phyloP scores from a whole-genome alignment of 2,329 filamentous ascomycete genomes.

The Sphaerulina musiva region DNA sequence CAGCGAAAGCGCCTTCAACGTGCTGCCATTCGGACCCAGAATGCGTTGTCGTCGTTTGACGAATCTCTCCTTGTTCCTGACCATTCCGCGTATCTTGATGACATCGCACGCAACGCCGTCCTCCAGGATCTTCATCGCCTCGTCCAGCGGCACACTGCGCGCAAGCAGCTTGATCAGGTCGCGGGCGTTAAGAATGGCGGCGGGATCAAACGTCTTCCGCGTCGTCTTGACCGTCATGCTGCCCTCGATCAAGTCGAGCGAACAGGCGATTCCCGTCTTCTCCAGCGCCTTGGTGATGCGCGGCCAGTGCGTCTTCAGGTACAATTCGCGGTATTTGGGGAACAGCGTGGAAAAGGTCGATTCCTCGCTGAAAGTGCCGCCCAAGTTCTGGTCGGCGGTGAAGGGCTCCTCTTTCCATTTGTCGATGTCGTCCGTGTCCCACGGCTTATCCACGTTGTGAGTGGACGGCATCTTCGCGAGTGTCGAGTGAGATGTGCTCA shows the following conservation, averaged over 20 bases:
- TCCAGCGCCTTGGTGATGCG: conserved; percentile 81
- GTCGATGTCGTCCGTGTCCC: conserved; percentile 95
- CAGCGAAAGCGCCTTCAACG: conserved; percentile 87
- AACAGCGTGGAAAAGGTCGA: conserved; percentile 80
- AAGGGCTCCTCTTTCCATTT: conserved; percentile 92
- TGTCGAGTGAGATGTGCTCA: neutral
- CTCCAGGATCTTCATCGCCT: conserved; percentile 89
- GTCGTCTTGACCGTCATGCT: conserved; percentile 97
- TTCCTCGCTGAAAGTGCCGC: conserved; percentile 84
- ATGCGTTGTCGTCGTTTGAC: conserved; percentile 91
- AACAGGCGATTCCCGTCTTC: conserved; percentile 81
- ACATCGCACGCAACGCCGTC: conserved; percentile 90
- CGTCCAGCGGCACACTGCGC: conserved; percentile 82
- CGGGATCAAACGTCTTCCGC: conserved; percentile 82
- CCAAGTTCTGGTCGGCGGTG: conserved; percentile 74
- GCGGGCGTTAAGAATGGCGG: conserved; percentile 84
- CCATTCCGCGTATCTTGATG: conserved; percentile 87
- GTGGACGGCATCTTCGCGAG: conserved; percentile 67
- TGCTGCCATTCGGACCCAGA: conserved; percentile 82
- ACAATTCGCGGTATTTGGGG: conserved; percentile 93
- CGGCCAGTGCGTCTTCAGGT: conserved; percentile 88
- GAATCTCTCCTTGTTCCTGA: conserved; percentile 90
- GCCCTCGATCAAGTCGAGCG: conserved; percentile 88
- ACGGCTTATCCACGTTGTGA: conserved; percentile 82
- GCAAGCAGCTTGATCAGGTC: conserved; percentile 91